Percentiles rank a stretch among this genome's conserved stretches.
Conservation (phyloP, 2,329 filamentous ascomycete species). For the Mariannaea sp. region DNA sequence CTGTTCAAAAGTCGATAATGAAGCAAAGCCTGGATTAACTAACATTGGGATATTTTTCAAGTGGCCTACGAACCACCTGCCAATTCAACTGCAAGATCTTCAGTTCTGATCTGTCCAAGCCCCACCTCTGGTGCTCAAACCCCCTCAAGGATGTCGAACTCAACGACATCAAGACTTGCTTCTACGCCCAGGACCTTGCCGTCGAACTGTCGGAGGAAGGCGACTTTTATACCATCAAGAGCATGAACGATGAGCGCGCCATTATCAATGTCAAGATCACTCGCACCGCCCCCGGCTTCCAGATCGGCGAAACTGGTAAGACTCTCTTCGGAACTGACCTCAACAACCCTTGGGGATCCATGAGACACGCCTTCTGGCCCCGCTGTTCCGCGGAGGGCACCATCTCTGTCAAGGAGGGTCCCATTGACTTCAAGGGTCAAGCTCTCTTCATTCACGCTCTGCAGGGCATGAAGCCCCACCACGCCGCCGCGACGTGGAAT, state of each 20-base stretch:
- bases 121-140: conserved; percentile 83
- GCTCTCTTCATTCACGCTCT: conserved; percentile 83
- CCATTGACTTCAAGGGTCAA: conserved; percentile 79
- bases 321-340: conserved; percentile 87
- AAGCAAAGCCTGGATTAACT: conserved; percentile 7
- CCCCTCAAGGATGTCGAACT: conserved; percentile 80
- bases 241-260: conserved; percentile 76
- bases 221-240: conserved; percentile 85
- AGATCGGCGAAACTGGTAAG: conserved; percentile 81
- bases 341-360: conserved; percentile 83
- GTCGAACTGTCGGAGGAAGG: conserved; percentile 87
- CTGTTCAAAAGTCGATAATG: conserved; percentile 3
- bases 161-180: conserved; percentile 79
- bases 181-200: conserved; percentile 85
- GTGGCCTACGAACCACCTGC: conserved; percentile 85
- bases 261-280: conserved; percentile 87
- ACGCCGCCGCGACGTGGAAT: conserved; percentile 90
- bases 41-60: conserved; percentile 47
- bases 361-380: conserved; percentile 95
- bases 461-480: conserved; percentile 99
- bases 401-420: conserved; percentile 80
- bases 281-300: conserved; percentile 77
- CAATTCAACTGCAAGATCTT: conserved; percentile 97
- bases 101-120: conserved; percentile 72
- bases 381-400: conserved; percentile 80